Conservation (phyloP, 2,329 filamentous ascomycete genomes). For the Aspergillaceae sp. region DNA sequence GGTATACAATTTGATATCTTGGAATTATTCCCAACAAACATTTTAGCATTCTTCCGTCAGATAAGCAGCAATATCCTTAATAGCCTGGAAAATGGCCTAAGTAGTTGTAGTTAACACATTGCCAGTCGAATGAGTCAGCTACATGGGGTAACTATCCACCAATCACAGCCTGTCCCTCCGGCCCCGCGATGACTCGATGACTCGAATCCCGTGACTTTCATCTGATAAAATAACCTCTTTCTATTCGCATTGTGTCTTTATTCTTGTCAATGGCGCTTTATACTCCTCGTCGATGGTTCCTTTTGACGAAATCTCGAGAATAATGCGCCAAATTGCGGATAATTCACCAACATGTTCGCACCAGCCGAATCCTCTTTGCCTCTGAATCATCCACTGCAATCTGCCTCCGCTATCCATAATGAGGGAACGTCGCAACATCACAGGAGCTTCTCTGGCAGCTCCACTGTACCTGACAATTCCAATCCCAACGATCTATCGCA, state of each 20-base stretch:
- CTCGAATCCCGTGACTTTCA: not conserved
- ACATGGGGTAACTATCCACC: not conserved
- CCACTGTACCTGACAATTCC: not conserved
- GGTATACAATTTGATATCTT: too few species aligned
- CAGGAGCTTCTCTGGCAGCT: not conserved
- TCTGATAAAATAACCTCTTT: not conserved
- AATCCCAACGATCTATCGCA: slow-evolving; percentile 2
- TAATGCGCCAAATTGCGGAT: not conserved
- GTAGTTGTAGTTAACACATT: too few species aligned
- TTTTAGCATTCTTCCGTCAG: too few species aligned
- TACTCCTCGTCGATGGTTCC: not conserved
- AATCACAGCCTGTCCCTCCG: not conserved
- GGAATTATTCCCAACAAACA: too few species aligned
- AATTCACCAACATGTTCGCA: not conserved
- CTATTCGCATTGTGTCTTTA: not conserved
- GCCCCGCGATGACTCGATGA: not conserved
- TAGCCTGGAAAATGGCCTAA: too few species aligned
- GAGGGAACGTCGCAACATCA: not conserved
- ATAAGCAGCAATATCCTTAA: too few species aligned
- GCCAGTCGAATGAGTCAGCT: not conserved
- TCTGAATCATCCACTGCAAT: not conserved
- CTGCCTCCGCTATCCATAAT: not conserved
- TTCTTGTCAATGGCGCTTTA: not conserved
- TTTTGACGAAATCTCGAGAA: not conserved
- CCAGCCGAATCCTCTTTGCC: not conserved